These are phyloP conservation scores for Herpetomonas tarakana DNA, from an alignment of 208 protist genomes.

Conservation along the genomic window DNA sequence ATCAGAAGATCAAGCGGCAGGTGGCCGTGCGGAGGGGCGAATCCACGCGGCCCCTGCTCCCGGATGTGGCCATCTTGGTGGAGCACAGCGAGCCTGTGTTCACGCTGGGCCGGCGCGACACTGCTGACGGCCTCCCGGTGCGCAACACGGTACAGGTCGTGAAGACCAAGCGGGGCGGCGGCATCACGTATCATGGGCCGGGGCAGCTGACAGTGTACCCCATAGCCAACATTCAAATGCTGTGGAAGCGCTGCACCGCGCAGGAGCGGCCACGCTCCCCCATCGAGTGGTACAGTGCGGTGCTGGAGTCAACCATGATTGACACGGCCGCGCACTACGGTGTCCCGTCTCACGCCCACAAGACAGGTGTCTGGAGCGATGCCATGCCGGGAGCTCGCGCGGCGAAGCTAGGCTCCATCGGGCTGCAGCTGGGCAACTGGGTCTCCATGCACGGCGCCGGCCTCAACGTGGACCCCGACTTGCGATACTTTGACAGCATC, in stretches of 20 bases:
- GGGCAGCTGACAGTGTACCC: constrained; percentile 89
- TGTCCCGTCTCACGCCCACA: constrained; percentile 61
- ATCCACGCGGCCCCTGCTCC: constrained; percentile 21
- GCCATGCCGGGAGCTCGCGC: constrained; percentile 13
- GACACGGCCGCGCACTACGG: constrained; percentile 43
- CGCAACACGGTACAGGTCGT: constrained; percentile 49
- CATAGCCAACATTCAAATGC: constrained; percentile 66
- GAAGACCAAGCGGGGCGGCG: constrained; percentile 71
- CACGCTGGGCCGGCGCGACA: constrained; percentile 86
- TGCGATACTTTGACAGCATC: constrained; percentile 73
- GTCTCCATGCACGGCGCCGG: constrained; percentile 86
- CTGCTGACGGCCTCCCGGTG: constrained; percentile 42
- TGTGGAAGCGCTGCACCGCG: constrained; percentile 56
- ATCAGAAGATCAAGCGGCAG: constrained; percentile 62
- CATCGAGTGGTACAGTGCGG: constrained; percentile 82
- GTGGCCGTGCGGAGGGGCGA: constrained; percentile 31
- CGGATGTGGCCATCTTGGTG: constrained; percentile 62
- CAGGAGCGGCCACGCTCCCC: constrained; percentile 58
- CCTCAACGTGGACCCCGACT: constrained; percentile 71
- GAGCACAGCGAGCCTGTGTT: constrained; percentile 80
- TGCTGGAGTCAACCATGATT: constrained; percentile 78
- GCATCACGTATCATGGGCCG: constrained; percentile 86
- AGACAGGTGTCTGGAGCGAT: constrained; percentile 77
- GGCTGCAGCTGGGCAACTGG: constrained; percentile 85
- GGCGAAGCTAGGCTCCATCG: constrained; percentile 79